A percentile compares a stretch with the other conserved stretches of the same genome.
Evolutionary conservation across 2,329 filamentous ascomycete species (phyloP).

Genomic region (Epichloe aotearoae): DNA sequence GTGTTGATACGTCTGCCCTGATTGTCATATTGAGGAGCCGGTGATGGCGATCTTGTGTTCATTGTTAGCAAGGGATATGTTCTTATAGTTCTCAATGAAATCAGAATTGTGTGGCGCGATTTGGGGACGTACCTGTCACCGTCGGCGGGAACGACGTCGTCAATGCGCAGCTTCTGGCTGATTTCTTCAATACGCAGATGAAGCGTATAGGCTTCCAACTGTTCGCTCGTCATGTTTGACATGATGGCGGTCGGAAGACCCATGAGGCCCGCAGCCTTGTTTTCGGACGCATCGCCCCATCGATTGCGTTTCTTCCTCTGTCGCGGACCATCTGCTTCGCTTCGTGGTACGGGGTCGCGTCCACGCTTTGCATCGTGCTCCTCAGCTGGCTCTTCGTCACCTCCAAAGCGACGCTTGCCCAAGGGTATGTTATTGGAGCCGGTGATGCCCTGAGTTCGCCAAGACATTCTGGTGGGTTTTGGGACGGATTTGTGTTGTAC

Average conservation of each 20-base stretch:
- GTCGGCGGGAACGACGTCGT: slow-evolving; percentile 95
- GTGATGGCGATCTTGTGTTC: slow-evolving; percentile 76
- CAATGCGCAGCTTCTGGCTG: slow-evolving; percentile 96
- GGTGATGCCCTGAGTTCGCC: slow-evolving; percentile 72
- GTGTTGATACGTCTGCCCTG: slow-evolving; percentile 99
- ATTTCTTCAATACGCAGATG: slow-evolving; percentile 98
- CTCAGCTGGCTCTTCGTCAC: slow-evolving; percentile 37
- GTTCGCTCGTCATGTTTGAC: slow-evolving; percentile 95
- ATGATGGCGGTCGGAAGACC: slow-evolving; percentile 91
- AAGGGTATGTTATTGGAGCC: slow-evolving; percentile 97
- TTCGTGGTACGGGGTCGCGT: slow-evolving; percentile 72
- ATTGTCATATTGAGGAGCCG: slow-evolving; percentile 95
- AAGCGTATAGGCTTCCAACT: slow-evolving; percentile 92
- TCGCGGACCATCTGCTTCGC: slow-evolving; percentile 60
- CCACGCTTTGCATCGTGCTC: slow-evolving; percentile 64
- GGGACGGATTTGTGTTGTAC: neutral
- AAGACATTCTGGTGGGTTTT: slow-evolving; percentile 39
- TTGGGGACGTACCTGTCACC: slow-evolving; percentile 65
- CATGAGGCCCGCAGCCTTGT: slow-evolving; percentile 97
- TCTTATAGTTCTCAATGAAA: neutral
- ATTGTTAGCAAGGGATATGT: slow-evolving; percentile 1
- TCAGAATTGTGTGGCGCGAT: neutral
- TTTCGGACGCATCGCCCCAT: slow-evolving; percentile 94
- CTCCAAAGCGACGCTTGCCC: slow-evolving; percentile 72
- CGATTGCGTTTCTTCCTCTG: slow-evolving; percentile 97